phyloP scores from a whole-genome alignment of 768 basidiomycete species.

The Leccinum sublutescens region DNA sequence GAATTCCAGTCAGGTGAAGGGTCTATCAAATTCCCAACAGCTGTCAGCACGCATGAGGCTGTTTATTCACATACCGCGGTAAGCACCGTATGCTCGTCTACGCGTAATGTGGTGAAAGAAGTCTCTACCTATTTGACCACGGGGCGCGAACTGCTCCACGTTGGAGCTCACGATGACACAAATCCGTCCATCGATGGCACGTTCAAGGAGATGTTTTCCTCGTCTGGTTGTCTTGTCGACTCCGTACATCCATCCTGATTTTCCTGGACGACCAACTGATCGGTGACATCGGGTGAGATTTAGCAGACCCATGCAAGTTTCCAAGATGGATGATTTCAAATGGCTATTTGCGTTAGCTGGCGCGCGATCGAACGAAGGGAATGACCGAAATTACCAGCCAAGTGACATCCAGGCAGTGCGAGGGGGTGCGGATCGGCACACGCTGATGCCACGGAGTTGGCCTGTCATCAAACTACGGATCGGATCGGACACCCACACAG shows the following conservation, averaged over 20 bases:
- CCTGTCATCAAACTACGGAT: constrained; percentile 9
- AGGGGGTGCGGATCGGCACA: constrained; percentile 17
- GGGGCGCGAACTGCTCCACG: background rate
- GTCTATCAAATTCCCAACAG: background rate
- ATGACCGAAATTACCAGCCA: constrained; percentile 4
- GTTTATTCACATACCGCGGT: background rate
- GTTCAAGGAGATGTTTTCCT: background rate
- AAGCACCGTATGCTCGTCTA: background rate
- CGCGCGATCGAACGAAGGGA: constrained; percentile 2
- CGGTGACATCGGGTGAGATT: background rate
- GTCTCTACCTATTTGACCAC: background rate
- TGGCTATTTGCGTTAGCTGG: background rate
- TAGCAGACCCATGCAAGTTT: background rate
- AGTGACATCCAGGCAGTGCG: constrained; percentile 13
- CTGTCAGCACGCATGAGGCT: background rate
- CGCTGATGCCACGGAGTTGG: constrained; percentile 10
- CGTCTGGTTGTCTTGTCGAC: background rate
- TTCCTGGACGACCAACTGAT: background rate
- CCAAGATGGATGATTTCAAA: constrained; percentile 3
- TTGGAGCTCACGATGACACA: background rate
- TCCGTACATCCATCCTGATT: constrained; percentile 1
- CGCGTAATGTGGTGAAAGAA: background rate
- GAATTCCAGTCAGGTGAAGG: background rate
- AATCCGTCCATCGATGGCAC: background rate
- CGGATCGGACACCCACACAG: constrained; percentile 11